Base-by-base conservation (phyloP, 2,329 filamentous ascomycete species). In the Cladophialophora bantiana region DNA sequence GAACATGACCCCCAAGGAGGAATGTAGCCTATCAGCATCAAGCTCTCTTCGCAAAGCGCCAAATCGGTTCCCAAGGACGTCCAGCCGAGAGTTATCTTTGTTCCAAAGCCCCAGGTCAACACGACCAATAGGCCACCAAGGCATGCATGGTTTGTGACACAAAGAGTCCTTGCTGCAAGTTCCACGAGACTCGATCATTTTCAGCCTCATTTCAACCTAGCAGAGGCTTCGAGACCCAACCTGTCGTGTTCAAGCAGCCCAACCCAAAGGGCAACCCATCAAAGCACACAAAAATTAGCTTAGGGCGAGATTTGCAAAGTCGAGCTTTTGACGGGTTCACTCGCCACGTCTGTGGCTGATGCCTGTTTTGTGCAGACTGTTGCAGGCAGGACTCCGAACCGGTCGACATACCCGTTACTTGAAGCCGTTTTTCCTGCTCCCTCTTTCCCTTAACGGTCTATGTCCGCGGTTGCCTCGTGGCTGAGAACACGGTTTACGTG, bases 291-390 rank as follows among this genome's bases (percentile, higher is more conserved):
- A 59, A 12, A 59, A 32, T 9, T 38, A 26, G 6, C 13, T 58
- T n/a, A 20, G 35, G 4, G 7, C 55, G 32, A n/a, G 9, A 18
- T 15, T 59, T 36, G 57, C 26, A 31, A 50, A 26, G 18, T 20
- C 40, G 15, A 45, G 7, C 40, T 18, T 18, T 7, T 18, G 15
- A 5, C 15, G 20, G 18, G 13, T 26, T 54, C n/a, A 40, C 34
- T 60, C 31, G 56, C 56, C 56, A 56, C 62, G 38, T 53, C 34
- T 42, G 62, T 65, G 62, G 62, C 62, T 65, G 62, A 35, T 60
- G 56, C 56, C 36, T 65, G 18, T 59, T 55, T 10, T 26, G 26
- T 26, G 26, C 26, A 26, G 26, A 26, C 26, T 26, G 26, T 26
- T 26, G 26, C 26, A 26, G 26, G 26, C 26, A 26, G 26, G 26